Conservation (phyloP, 805 yeast species). For the Ogataea siamensis region DNA sequence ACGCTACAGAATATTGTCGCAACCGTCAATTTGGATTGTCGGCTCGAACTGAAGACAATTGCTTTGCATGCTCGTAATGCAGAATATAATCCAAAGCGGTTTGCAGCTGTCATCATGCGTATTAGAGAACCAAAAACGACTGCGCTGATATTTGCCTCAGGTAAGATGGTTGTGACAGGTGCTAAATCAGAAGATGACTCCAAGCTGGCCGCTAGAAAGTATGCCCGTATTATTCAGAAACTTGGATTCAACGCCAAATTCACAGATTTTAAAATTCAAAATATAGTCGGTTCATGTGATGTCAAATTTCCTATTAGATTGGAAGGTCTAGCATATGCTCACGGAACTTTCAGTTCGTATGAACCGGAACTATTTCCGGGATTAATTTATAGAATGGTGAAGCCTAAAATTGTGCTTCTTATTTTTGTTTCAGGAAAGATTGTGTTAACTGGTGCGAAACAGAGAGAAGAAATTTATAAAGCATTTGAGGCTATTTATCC, state of each 20-base stretch:
- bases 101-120: conserved; percentile 99
- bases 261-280: conserved; percentile 96
- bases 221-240: conserved; percentile 96
- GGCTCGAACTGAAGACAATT: conserved; percentile 92
- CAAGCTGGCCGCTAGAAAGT: conserved; percentile 95
- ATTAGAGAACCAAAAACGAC: conserved; percentile 98
- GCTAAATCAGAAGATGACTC: conserved; percentile 98
- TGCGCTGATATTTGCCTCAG: conserved; percentile 95
- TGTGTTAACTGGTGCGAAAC: conserved; percentile 97
- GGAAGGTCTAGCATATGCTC: conserved; percentile 96
- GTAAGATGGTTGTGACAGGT: conserved; percentile 99
- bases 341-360: conserved; percentile 97
- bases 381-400: conserved; percentile 97
- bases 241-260: conserved; percentile 97
- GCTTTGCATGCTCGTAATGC: conserved; percentile 99
- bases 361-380: conserved; percentile 99
- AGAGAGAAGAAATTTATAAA: conserved; percentile 96
- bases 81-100: conserved; percentile 96
- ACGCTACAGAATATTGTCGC: conserved; percentile 96
- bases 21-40: conserved; percentile 93
- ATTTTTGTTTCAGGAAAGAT: conserved; percentile 97
- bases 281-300: conserved; percentile 98
- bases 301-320: conserved; percentile 96
- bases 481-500: conserved; percentile 99
- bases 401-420: conserved; percentile 93